Conservation (phyloP, 306 rosid genomes). For the Medicago ruthenica region DNA sequence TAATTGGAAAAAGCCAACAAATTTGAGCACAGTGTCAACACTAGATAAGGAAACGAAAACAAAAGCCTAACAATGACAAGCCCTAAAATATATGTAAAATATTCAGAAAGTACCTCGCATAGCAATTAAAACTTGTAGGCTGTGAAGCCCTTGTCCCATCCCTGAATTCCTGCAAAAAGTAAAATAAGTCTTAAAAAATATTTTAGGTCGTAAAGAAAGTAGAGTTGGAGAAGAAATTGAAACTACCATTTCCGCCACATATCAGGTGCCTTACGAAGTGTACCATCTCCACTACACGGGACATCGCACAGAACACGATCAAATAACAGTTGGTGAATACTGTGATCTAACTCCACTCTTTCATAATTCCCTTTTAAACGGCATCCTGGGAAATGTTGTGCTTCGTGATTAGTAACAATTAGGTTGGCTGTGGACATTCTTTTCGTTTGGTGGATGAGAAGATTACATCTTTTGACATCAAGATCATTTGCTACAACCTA, state of each 20-base stretch:
- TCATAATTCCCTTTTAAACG: conserved; percentile 57
- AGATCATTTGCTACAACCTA: conserved; percentile 98
- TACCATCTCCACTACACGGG: conserved; percentile 99
- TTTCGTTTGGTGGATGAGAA: conserved; percentile 98
- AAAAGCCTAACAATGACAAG: conserved; percentile 13
- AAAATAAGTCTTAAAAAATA: conserved; percentile 39
- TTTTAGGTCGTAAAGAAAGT: conserved; percentile 5
- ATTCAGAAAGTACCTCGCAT: conserved; percentile 59
- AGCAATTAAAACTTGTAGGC: conserved; percentile 89
- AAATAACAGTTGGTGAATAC: conserved; percentile 67
- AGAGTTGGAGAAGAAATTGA: conserved; percentile 39
- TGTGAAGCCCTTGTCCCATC: conserved; percentile 84
- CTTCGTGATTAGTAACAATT: conserved; percentile 96
- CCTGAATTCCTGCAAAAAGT: conserved; percentile 76
- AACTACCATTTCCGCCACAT: conserved; percentile 96
- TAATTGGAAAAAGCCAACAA: not conserved
- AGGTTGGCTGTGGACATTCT: conserved; percentile 98
- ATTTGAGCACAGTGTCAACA: not conserved
- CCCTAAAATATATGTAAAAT: conserved; percentile 15
- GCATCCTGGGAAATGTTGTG: conserved; percentile 98
- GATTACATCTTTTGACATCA: conserved; percentile 97
- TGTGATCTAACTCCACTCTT: conserved; percentile 46
- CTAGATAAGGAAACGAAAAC: conserved; percentile 7
- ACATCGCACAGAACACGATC: conserved; percentile 98
- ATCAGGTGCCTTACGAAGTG: conserved; percentile 99